Evolutionary conservation across 129 eudicot genomes (phyloP), one percentile per base, ranked within the genome.

Genomic region (Lonicera japonica): DNA sequence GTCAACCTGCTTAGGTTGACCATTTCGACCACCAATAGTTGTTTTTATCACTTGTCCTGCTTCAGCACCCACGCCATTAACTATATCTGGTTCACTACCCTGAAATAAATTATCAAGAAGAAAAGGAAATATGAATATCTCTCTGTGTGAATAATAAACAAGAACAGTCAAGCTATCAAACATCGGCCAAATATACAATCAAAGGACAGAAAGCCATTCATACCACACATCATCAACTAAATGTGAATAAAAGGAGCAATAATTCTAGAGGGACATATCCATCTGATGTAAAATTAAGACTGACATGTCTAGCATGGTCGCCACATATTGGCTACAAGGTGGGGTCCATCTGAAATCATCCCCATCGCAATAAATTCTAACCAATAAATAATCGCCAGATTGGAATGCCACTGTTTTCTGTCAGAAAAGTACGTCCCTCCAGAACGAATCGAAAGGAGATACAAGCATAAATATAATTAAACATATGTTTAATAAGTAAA

Each of bases 31-130:
- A 21, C 96, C 99, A 48, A 86, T 77, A 25, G 87, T 83, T 57
- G 92, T 88, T 75, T 89, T 79, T 63, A 94, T 88, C 14, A 88
- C 95, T 79, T 94, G 96, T 53, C 99, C 96, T 50, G 85, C 89
- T 86, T 88, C 96, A 54, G 94, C 78, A 65, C 95, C 92, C 66
- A 86, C 88, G 21, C 96, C 99, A 29, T 83, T 87, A 52, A 88
- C 80, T 56, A 82, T 56, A 72, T 88, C 99, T 19, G 96, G 96
- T 76, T 92, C 99, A 82, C 96, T 82, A 60, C 82, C 99, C 91
- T 92, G 89, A 46, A 79, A 73, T 18, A 68, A 2, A 43, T 43
- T 43, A 43, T 8, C 16, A 43, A 14, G 50, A 43, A 14, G 50
- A 10, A 43, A 43, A 55, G 24, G 56, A 57, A 53, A 71, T 19